phyloP scores from a whole-genome alignment of 148 eudicot genomes.

The Cornus controversa region DNA sequence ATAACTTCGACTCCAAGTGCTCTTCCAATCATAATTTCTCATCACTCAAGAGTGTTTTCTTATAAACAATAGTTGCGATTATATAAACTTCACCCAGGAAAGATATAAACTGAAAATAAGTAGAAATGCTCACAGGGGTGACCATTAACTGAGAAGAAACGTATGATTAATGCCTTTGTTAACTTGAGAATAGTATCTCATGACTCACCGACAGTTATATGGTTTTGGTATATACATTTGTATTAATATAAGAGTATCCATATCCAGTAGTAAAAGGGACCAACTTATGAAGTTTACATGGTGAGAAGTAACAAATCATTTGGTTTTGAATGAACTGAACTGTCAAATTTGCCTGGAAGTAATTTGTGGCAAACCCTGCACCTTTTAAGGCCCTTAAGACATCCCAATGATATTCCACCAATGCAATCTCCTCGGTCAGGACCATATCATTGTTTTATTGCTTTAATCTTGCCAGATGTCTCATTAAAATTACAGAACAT shows the following conservation, averaged over 20 bases:
- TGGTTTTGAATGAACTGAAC: background rate
- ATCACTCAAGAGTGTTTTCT: background rate
- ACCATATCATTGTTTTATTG: background rate
- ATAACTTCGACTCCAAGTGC: background rate
- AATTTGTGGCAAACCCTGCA: background rate
- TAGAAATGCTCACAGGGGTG: background rate
- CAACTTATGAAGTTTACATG: background rate
- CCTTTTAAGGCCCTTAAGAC: too few species aligned
- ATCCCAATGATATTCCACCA: background rate
- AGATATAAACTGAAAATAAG: background rate
- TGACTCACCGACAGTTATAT: too few species aligned
- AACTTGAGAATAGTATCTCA: background rate
- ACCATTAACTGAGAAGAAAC: background rate
- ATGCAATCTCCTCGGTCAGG: background rate
- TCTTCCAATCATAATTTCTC: background rate
- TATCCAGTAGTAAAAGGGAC: background rate
- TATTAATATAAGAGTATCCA: too few species aligned
- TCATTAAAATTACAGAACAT: background rate
- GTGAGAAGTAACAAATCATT: too few species aligned
- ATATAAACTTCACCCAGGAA: background rate
- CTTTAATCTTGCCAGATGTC: background rate
- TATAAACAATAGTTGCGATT: background rate
- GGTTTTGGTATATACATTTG: too few species aligned
- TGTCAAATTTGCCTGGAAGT: background rate
- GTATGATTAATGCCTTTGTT: background rate